A percentile compares a stretch with the other conserved stretches of the same genome.
Conservation (phyloP, 2,329 filamentous ascomycete genomes). For the Sporothrix phasma region DNA sequence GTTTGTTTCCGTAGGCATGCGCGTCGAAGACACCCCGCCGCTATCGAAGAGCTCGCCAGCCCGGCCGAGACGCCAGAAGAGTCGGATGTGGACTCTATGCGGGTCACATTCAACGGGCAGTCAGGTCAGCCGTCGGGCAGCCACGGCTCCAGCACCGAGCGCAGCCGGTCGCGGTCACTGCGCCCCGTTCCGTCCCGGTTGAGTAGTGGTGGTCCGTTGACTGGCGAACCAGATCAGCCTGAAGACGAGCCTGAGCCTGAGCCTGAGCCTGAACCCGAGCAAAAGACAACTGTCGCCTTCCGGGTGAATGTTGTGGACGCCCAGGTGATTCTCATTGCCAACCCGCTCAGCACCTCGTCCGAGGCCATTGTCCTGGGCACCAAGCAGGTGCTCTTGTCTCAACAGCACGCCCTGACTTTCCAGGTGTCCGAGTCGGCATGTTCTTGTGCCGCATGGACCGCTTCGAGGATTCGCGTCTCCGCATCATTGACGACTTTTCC, state of each 20-base stretch:
- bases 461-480: slow-evolving; percentile 79
- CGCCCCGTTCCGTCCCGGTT: neutral
- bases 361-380: slow-evolving; percentile 94
- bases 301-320: slow-evolving; percentile 91
- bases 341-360: slow-evolving; percentile 78
- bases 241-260: neutral
- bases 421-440: slow-evolving; percentile 92
- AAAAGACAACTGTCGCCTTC: slow-evolving; percentile 69
- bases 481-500: slow-evolving; percentile 95
- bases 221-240: neutral
- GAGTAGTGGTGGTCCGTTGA: neutral
- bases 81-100: slow-evolving; percentile 50
- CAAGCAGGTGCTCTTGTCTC: slow-evolving; percentile 84
- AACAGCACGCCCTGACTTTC: slow-evolving; percentile 87
- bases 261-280: slow-evolving; percentile 15
- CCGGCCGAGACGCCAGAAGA: slow-evolving; percentile 47
- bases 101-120: slow-evolving; percentile 34
- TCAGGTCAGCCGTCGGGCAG: slow-evolving; percentile 19
- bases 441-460: slow-evolving; percentile 97
- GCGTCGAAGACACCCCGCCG: slow-evolving; percentile 44
- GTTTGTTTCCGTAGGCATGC: slow-evolving; percentile 67
- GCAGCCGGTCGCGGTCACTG: neutral
- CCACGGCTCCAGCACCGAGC: neutral
- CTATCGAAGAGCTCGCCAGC: slow-evolving; percentile 39
- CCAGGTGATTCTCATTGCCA: slow-evolving; percentile 92